Evolutionary conservation across 345 rosid genomes (phyloP), one percentile per base, ranked within the genome.

Genomic region (Lumnitzera racemosa): DNA sequence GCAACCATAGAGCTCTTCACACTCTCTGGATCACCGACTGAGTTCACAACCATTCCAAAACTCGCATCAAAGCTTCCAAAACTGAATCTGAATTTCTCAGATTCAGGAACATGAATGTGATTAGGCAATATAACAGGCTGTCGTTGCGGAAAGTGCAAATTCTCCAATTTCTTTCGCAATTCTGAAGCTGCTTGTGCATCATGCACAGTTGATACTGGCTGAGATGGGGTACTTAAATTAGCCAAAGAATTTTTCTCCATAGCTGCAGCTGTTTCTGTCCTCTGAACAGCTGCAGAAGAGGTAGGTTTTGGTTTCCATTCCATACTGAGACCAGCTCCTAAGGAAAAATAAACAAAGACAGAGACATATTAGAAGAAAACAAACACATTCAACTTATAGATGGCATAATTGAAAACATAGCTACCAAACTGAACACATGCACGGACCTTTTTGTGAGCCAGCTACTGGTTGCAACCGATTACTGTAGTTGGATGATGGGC

Each of bases 241-340:
- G 74, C 77, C 57, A 80, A 66, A 71, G 59, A 64, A 70, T 76
- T 74, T 49, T 66, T 61, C 68, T 83, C 87, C 56, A 78, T 58
- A 72, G 83, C 70, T 69, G 75, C 71, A 65, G 72, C 67, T 59
- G 67, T 60, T 71, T 73, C 92, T 68, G 85, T 69, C 17, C 64
- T 79, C 67, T 73, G 89, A 61, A 77, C 65, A 66, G 70, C 69
- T 69, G 65, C 78, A 31, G 79, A 59, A 72, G 64, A 78, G 68
- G 81, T 69, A 68, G 85, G 73, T 84, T 91, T 91, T 10, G 95
- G 98, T 66, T 88, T 91, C 98, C 98, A 91, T 73, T 91, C 98
- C 76, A 84, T 91, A 24, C 63, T 78, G 61, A 79, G 69, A 61
- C 87, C 84, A 61, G 65, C 82, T 77, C 43, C 43, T 36, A 36